phyloP scores from a whole-genome alignment of 805 yeast genomes.

The Starmerella floricola region DNA sequence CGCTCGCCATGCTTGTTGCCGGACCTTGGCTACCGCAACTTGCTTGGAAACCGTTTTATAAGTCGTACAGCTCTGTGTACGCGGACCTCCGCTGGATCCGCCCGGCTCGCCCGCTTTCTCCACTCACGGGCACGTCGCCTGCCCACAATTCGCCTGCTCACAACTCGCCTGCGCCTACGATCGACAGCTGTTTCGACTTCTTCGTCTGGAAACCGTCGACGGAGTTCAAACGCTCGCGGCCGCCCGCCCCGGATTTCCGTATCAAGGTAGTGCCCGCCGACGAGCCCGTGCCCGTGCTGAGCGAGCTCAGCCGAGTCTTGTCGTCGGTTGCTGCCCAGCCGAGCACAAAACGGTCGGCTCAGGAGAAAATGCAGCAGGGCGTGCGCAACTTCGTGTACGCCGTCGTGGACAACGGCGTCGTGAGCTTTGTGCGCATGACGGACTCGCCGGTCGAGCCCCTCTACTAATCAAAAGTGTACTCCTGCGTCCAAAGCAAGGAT shows the following conservation, averaged over 20 bases:
- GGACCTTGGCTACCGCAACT: conserved; percentile 6
- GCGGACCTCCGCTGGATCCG: conserved; percentile 15
- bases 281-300: conserved; percentile 28
- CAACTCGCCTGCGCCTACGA: no score
- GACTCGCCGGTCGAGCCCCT: conserved; percentile 22
- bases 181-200: conserved; percentile 38
- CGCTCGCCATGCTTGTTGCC: conserved; percentile 7
- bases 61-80: conserved; percentile 14
- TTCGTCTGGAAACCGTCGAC: conserved; percentile 75
- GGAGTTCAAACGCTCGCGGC: conserved; percentile 53
- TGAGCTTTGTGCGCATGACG: conserved; percentile 42
- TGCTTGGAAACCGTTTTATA: conserved; percentile 21
- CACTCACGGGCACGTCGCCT: no score
- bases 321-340: conserved; percentile 20
- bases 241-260: conserved; percentile 63
- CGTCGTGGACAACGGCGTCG: conserved; percentile 59
- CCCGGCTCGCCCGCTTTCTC: no score
- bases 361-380: conserved; percentile 40
- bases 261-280: conserved; percentile 43
- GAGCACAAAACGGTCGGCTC: conserved; percentile 28
- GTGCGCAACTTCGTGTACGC: conserved; percentile 49
- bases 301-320: conserved; percentile 28
- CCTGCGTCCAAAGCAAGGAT: no score
- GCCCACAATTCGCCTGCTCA: no score
- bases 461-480: no score